These are phyloP conservation scores for Aspergillus unguis DNA, from an alignment of 2,329 filamentous ascomycete species.

Conservation along the genomic window DNA sequence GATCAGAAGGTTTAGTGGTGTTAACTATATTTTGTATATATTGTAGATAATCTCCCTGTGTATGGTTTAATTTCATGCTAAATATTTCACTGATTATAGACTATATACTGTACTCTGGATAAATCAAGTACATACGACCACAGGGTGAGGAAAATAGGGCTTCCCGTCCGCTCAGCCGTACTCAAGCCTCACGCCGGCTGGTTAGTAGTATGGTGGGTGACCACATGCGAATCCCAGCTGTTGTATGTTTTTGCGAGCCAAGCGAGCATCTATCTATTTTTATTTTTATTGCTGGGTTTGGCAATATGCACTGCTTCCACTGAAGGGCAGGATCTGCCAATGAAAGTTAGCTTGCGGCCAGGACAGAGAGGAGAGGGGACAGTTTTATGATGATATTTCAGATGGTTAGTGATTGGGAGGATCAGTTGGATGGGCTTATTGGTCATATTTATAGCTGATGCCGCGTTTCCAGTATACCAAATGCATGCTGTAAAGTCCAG, in stretches of 20 bases:
- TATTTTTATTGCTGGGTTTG: neutral
- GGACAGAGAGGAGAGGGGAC: neutral
- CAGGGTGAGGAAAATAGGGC: no score
- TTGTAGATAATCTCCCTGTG: no score
- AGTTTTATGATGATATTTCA: neutral
- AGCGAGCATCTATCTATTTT: no score
- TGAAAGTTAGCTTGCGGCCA: neutral
- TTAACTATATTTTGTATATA: neutral
- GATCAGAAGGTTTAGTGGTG: neutral
- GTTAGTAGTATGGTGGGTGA: no score
- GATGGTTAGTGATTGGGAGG: neutral
- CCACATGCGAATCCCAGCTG: no score
- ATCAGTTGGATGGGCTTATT: neutral
- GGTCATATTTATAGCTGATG: slow-evolving; percentile 1
- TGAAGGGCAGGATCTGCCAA: neutral
- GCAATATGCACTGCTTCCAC: neutral
- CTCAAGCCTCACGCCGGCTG: no score
- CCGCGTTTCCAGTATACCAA: neutral
- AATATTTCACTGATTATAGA: no score
- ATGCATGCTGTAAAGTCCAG: neutral
- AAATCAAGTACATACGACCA: no score
- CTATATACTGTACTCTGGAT: no score
- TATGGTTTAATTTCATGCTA: no score
- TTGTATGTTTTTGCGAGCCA: no score
- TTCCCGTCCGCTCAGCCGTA: no score